Base-by-base conservation (phyloP, 1,284 basidiomycete genomes). In the Chondrostereum purpureum region DNA sequence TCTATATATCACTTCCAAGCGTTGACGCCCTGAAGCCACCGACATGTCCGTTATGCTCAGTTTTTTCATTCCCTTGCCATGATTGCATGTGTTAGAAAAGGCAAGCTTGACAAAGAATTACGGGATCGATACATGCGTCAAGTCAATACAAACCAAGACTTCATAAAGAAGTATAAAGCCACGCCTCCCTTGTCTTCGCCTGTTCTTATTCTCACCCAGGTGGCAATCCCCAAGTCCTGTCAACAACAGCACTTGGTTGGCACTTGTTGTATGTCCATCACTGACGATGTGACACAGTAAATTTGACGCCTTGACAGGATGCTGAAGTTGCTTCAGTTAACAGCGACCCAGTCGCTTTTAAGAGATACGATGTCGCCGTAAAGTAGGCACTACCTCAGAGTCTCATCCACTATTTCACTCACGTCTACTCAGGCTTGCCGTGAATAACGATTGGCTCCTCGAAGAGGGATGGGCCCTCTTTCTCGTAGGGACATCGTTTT, bases 381-480 rank as follows among this genome's bases (percentile, higher is more conserved):
- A 80, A 75, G 79, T 78, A 57, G 42, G 69, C 16, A 34, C 14
- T 39, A 39, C 34, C 21, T 10, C 13, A 20, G 35, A 27, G 13
- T 37, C 22, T 44, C 1, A 21, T 23, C n/a, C 31, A 22, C 31
- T 45, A 4, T 31, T 5, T 39, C 21, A 11, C 49, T 12, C 43
- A 5, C 21, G 14, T 24, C 38, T 12, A 35, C 21, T 14, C 43
- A 83, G 80, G 52, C 67, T 80, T 17, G 77, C 80, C 8, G 69
- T 77, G 4, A 77, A 76, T 52, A 76, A 83, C 47, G 78, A 82
- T 48, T 83, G 80, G 81, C 57, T 78, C 8, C 65, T 81, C 41
- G 83, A 86, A 59, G 82, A 84, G 59, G 83, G 77, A 12, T 80
- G 77, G 75, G 79, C 72, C 16, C 59, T 83, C 23, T 85, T 73